Percentiles rank a stretch among this genome's conserved stretches.
Evolutionary conservation across 2,329 filamentous ascomycete genomes (phyloP).

Genomic region (Penicillium vulpinum): DNA sequence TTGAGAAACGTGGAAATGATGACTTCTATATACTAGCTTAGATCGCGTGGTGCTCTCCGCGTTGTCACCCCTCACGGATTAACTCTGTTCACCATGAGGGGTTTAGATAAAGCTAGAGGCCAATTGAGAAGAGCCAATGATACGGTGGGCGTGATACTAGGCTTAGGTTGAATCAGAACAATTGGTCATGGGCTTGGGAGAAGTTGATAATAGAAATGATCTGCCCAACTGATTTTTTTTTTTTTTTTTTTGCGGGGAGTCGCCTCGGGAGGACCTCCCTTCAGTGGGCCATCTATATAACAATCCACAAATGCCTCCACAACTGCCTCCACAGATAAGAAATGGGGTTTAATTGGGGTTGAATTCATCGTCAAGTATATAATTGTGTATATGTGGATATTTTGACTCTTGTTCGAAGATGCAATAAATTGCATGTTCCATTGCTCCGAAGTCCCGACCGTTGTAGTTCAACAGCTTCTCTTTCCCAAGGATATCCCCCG

Average conservation of each 20-base stretch:
- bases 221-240: slow-evolving; percentile 14
- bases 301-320: not conserved
- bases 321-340: slow-evolving; percentile 9
- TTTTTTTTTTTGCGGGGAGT: slow-evolving; percentile 21
- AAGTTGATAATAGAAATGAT: slow-evolving; percentile 22
- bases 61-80: slow-evolving; percentile 10
- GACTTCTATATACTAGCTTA: slow-evolving; percentile 19
- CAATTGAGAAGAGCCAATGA: slow-evolving; percentile 17
- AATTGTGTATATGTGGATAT: too few relatives aligned
- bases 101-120: slow-evolving; percentile 24
- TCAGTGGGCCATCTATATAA: slow-evolving; percentile 21
- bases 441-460: not conserved
- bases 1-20: not conserved
- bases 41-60: not conserved
- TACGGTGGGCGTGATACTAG: not conserved
- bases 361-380: not conserved
- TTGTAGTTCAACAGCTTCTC: not conserved
- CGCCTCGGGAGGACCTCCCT: slow-evolving; percentile 34
- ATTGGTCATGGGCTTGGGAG: slow-evolving; percentile 21
- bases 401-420: not conserved
- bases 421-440: not conserved
- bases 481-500: not conserved
- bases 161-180: slow-evolving; percentile 4
- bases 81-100: slow-evolving; percentile 12
- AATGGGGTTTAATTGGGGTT: slow-evolving; percentile 2